Evolutionary conservation across 1,139 yeast genomes (phyloP).

Genomic region (Geotrichum cucujoidarum): DNA sequence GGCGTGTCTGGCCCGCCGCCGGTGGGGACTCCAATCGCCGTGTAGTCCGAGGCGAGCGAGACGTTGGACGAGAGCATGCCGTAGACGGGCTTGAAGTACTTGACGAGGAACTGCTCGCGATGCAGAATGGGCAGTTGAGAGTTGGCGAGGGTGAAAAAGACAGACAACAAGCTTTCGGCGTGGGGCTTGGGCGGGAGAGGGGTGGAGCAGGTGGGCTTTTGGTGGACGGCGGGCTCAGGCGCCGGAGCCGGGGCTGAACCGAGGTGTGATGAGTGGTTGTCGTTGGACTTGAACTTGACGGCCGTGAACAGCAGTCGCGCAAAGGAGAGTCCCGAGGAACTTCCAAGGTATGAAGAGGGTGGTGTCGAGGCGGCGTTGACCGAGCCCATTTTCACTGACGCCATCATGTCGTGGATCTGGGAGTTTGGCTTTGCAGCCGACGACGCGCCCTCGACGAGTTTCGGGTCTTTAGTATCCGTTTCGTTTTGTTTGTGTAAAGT

Average conservation of each 20-base stretch:
- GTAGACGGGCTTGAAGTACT: constrained; percentile 70
- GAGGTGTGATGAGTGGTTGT: constrained; percentile 5
- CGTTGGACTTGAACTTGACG: constrained; percentile 49
- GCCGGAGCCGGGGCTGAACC: background rate
- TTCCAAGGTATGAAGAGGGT: constrained; percentile 46
- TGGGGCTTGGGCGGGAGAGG: constrained; percentile 63
- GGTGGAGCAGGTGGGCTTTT: constrained; percentile 40
- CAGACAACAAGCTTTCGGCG: constrained; percentile 62
- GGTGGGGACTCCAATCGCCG: constrained; percentile 43
- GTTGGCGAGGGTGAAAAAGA: constrained; percentile 73
- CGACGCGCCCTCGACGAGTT: too few relatives aligned
- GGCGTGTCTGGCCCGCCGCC: constrained; percentile 1
- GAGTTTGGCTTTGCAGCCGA: constrained; percentile 1
- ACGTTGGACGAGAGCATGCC: constrained; percentile 56
- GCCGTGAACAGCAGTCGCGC: constrained; percentile 74
- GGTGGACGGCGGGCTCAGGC: background rate
- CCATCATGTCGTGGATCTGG: constrained; percentile 27
- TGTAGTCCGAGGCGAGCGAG: constrained; percentile 57
- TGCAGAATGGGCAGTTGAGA: constrained; percentile 78
- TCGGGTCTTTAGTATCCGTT: background rate
- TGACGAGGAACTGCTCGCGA: constrained; percentile 63
- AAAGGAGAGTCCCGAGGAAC: constrained; percentile 61
- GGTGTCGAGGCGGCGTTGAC: constrained; percentile 28
- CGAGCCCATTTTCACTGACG: constrained; percentile 31
- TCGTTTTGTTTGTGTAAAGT: too few relatives aligned